phyloP scores from a whole-genome alignment of 768 basidiomycete genomes.

The Pisolithus tinctorius region DNA sequence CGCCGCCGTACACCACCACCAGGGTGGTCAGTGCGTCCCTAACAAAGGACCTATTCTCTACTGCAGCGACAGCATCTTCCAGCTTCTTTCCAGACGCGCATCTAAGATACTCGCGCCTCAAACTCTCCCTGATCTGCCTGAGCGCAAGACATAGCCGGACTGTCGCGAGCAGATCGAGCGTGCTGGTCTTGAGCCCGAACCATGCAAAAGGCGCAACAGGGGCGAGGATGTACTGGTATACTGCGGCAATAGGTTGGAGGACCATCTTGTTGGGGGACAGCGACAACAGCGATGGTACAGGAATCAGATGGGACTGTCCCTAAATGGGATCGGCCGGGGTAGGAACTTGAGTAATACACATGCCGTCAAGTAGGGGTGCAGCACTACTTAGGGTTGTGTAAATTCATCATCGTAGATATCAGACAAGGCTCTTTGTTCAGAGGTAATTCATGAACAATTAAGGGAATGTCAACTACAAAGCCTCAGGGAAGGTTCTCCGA shows the following conservation, averaged over 20 bases:
- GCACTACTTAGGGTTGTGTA: too few species aligned
- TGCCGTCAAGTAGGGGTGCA: neutral
- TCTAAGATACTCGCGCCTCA: conserved; percentile 37
- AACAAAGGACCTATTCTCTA: conserved; percentile 51
- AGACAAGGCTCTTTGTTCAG: too few species aligned
- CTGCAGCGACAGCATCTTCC: conserved; percentile 25
- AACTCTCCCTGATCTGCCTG: conserved; percentile 55
- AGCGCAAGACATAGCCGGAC: conserved; percentile 64
- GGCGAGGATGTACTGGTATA: conserved; percentile 46
- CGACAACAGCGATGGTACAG: neutral
- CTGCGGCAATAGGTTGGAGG: conserved; percentile 37
- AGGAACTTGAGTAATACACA: neutral
- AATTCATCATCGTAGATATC: too few species aligned
- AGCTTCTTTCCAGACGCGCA: conserved; percentile 6
- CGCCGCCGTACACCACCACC: conserved; percentile 74
- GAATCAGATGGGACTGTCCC: neutral
- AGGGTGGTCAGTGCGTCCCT: conserved; percentile 52
- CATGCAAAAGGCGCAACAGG: conserved; percentile 63
- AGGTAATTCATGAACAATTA: too few species aligned
- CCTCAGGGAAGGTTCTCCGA: too few species aligned
- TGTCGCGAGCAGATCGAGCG: conserved; percentile 62
- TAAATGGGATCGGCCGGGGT: neutral
- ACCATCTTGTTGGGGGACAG: conserved; percentile 19
- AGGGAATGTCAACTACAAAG: too few species aligned
- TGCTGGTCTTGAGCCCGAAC: conserved; percentile 53